phyloP scores from a whole-genome alignment of 2,329 filamentous ascomycete genomes.

The Hymenoscyphus albidus region DNA sequence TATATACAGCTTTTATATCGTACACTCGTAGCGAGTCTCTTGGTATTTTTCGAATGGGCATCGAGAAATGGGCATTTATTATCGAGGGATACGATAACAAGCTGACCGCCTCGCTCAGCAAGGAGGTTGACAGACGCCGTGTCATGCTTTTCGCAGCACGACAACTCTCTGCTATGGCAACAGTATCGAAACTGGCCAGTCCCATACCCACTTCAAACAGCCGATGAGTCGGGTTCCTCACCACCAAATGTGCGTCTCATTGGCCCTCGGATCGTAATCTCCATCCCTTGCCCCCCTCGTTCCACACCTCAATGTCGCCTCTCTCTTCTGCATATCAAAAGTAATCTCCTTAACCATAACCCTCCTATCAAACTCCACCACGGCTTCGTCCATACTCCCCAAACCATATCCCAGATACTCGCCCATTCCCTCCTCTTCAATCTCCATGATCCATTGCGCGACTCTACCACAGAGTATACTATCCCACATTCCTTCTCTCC shows the following conservation, averaged over 20 bases:
- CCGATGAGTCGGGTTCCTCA: neutral
- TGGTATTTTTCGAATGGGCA: no score
- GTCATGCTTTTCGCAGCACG: no score
- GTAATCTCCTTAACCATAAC: slow-evolving; percentile 35
- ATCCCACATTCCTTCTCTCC: slow-evolving; percentile 35
- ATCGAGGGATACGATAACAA: no score
- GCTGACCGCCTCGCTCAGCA: no score
- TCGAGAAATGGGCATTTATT: no score
- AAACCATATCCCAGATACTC: slow-evolving; percentile 24
- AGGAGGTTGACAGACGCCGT: no score
- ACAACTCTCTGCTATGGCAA: neutral
- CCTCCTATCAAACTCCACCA: slow-evolving; percentile 26
- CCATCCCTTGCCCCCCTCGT: slow-evolving; percentile 29
- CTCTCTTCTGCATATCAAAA: slow-evolving; percentile 31
- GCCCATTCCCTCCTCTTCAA: slow-evolving; percentile 36
- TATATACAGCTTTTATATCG: no score
- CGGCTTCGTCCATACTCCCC: slow-evolving; percentile 13
- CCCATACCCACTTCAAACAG: no score
- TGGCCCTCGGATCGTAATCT: slow-evolving; percentile 26
- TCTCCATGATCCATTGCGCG: slow-evolving; percentile 31
- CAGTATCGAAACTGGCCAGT: no score
- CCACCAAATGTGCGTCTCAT: slow-evolving; percentile 25
- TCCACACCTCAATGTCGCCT: slow-evolving; percentile 31
- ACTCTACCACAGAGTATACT: slow-evolving; percentile 25
- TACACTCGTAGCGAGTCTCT: no score